Conservation (phyloP, 2,329 filamentous ascomycete genomes). For the Hymenoscyphus linearis region DNA sequence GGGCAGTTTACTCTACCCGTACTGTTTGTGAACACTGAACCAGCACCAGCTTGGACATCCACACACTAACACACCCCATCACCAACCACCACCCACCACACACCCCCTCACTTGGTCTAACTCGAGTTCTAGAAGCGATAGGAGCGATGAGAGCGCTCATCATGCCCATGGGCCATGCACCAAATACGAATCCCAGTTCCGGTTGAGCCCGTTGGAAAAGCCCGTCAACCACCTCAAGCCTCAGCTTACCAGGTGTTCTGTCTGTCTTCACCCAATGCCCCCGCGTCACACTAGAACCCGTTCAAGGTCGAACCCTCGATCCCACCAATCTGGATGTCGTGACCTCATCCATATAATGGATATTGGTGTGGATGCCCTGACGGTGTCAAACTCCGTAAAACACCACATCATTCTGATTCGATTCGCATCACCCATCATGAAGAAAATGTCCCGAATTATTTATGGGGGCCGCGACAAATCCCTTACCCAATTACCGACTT, state of each 20-base stretch:
- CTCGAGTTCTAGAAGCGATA: background rate
- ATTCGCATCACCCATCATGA: too few relatives aligned
- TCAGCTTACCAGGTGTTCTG: too few relatives aligned
- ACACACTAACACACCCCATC: background rate
- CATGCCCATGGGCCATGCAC: background rate
- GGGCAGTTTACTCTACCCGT: too few relatives aligned
- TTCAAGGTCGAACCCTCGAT: background rate
- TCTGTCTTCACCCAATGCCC: background rate
- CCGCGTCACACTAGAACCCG: background rate
- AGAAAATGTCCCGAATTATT: background rate
- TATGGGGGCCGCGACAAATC: background rate
- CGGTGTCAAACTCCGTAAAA: background rate
- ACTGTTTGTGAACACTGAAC: too few relatives aligned
- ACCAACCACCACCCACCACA: background rate
- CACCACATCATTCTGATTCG: constrained; percentile 1
- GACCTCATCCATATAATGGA: too few relatives aligned
- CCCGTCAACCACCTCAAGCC: too few relatives aligned
- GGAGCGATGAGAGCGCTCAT: background rate
- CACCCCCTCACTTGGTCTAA: constrained; percentile 6
- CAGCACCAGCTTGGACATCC: background rate
- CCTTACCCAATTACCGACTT: background rate
- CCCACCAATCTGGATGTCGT: background rate
- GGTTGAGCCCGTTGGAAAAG: background rate
- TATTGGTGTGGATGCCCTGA: background rate
- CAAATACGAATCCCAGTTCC: background rate